These are phyloP conservation scores for Candida adriatica DNA, from an alignment of 805 yeast genomes.

Conservation along the genomic window DNA sequence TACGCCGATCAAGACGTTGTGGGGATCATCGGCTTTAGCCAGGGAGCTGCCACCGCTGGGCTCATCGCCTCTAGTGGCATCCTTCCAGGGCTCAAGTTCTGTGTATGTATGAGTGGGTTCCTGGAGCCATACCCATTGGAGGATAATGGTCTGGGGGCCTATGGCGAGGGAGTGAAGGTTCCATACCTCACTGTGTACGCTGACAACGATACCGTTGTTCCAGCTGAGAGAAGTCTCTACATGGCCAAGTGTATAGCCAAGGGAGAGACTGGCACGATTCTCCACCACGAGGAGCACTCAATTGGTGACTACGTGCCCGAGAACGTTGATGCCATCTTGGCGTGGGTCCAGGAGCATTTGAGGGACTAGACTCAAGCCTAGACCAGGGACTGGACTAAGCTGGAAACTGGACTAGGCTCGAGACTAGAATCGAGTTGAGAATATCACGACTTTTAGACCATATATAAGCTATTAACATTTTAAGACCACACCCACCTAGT, in stretches of 20 bases:
- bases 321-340: conserved; percentile 2
- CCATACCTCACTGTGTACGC: conserved; percentile 13
- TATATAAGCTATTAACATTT: too few relatives aligned
- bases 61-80: conserved; percentile 2
- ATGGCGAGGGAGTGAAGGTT: conserved; percentile 3
- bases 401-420: too few relatives aligned
- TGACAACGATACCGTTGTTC: conserved; percentile 7
- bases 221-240: conserved; percentile 5
- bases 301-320: conserved; percentile 9
- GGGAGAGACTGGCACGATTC: conserved; percentile 1
- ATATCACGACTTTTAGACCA: too few relatives aligned
- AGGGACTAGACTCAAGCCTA: too few relatives aligned
- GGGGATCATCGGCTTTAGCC: conserved; percentile 10
- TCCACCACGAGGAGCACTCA: conserved; percentile 9
- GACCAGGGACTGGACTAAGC: too few relatives aligned
- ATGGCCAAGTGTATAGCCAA: conserved; percentile 2
- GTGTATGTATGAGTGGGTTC: conserved; percentile 7
- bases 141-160: background rate
- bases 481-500: too few relatives aligned
- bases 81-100: conserved; percentile 8
- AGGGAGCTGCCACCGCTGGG: conserved; percentile 4
- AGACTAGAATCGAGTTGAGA: too few relatives aligned
- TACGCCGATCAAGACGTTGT: conserved; percentile 1
- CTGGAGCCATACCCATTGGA: conserved; percentile 2
- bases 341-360: conserved; percentile 6